Percentiles rank a stretch among this genome's conserved stretches.
Conservation (phyloP, 1,139 yeast species). For the Hemisphaericaspora lyxosophila region DNA sequence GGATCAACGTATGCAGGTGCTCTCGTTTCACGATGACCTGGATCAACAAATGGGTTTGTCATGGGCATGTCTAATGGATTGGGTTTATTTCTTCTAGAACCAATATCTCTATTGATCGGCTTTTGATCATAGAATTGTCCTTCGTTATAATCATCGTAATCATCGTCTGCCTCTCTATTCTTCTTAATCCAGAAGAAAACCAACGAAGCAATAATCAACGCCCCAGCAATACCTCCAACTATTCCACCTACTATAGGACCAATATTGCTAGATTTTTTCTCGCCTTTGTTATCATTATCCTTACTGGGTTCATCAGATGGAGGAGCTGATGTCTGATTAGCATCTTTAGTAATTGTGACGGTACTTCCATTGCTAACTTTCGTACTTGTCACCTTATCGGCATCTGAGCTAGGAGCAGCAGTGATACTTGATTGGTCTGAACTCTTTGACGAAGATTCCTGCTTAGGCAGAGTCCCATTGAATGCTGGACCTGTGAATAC, state of each 20-base stretch:
- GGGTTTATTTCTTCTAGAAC: constrained; percentile 24
- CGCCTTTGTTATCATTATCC: constrained; percentile 5
- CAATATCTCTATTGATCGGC: constrained; percentile 26
- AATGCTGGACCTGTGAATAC: constrained; percentile 31
- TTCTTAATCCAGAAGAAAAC: constrained; percentile 51
- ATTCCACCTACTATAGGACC: constrained; percentile 73
- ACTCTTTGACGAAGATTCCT: constrained; percentile 12
- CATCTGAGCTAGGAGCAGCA: not conserved
- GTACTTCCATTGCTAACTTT: constrained; percentile 8
- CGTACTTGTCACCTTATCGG: constrained; percentile 6
- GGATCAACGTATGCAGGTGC: constrained; percentile 44
- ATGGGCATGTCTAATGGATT: constrained; percentile 44
- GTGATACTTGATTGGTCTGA: constrained; percentile 5
- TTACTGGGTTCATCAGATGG: constrained; percentile 15
- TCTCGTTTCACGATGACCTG: not conserved
- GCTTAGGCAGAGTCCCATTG: constrained; percentile 18
- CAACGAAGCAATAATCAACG: constrained; percentile 41
- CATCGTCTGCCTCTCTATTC: constrained; percentile 43
- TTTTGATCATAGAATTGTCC: constrained; percentile 40
- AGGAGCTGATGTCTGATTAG: constrained; percentile 12
- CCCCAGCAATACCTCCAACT: constrained; percentile 56
- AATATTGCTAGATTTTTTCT: constrained; percentile 24
- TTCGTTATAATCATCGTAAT: constrained; percentile 53
- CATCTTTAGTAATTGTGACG: constrained; percentile 13
- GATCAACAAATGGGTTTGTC: constrained; percentile 50